Conservation (phyloP, 23 red algal species). For the Gracilariopsis chorda region DNA sequence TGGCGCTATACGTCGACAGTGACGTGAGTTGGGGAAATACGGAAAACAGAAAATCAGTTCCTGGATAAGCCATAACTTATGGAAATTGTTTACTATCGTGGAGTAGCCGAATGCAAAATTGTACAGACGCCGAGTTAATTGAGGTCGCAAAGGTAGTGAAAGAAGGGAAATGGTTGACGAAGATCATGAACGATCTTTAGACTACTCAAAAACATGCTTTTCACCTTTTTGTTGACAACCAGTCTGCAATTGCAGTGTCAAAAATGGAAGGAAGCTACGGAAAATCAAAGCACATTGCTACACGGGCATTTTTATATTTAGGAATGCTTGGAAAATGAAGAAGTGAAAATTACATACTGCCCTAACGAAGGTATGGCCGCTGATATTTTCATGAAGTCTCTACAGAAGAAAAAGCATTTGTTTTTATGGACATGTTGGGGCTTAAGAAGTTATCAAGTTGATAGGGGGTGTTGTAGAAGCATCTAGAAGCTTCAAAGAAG, state of each 20-base stretch:
- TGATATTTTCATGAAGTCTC: slow-evolving; percentile 2
- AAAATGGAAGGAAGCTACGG: background rate
- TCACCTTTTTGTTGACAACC: background rate
- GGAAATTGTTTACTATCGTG: background rate
- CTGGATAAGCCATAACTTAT: background rate
- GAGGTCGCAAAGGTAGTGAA: background rate
- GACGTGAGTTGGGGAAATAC: background rate
- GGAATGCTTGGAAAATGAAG: slow-evolving; percentile 8
- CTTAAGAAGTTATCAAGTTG: background rate
- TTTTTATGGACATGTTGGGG: background rate
- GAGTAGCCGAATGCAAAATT: background rate
- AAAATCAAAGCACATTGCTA: slow-evolving; percentile 1
- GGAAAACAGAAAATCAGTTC: background rate
- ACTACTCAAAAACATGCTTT: background rate
- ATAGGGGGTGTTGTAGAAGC: background rate
- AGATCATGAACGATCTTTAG: background rate
- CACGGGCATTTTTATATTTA: slow-evolving; percentile 1
- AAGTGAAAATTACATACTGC: slow-evolving; percentile 3
- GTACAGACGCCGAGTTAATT: slow-evolving; percentile 14
- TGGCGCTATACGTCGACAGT: background rate
- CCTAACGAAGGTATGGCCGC: background rate
- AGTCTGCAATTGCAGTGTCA: background rate
- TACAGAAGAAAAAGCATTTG: background rate
- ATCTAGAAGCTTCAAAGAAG: background rate
- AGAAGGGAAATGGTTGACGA: background rate